Evolutionary conservation across 768 basidiomycete species (phyloP).

Genomic region (Suillus subalutaceus): DNA sequence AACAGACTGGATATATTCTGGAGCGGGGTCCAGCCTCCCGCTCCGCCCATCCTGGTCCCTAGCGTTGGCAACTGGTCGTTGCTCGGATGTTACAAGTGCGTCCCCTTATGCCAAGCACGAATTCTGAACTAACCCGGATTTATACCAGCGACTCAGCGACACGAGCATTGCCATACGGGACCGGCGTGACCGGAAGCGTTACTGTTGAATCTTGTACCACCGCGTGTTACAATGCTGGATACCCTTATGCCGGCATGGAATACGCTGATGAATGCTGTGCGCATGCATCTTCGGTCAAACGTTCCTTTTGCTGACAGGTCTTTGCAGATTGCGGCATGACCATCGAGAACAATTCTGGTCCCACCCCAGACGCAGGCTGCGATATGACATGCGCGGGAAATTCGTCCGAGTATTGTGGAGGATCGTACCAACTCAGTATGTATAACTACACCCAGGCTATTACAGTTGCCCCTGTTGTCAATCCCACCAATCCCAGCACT

Average conservation of each 20-base stretch:
- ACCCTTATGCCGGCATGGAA: conserved; percentile 47
- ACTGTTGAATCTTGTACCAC: conserved; percentile 52
- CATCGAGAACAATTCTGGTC: conserved; percentile 26
- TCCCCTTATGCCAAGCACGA: not conserved
- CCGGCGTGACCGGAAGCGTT: conserved; percentile 43
- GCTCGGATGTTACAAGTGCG: conserved; percentile 76
- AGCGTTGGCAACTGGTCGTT: conserved; percentile 67
- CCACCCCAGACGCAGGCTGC: conserved; percentile 55
- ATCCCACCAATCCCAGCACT: conserved; percentile 21
- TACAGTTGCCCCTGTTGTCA: conserved; percentile 41
- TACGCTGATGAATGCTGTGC: conserved; percentile 52
- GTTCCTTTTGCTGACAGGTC: not conserved
- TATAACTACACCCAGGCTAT: conserved; percentile 73
- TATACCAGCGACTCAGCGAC: conserved; percentile 37
- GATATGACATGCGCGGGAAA: conserved; percentile 70
- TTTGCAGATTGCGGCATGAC: conserved; percentile 21
- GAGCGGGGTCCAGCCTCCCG: conserved; percentile 59
- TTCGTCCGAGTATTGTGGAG: conserved; percentile 69
- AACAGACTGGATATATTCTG: conserved; percentile 63
- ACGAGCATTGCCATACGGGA: conserved; percentile 36
- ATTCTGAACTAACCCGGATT: conserved; percentile 4
- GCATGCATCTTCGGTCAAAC: conserved; percentile 19
- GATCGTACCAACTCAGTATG: conserved; percentile 63
- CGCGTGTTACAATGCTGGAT: conserved; percentile 46
- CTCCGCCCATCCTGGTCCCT: conserved; percentile 53